These are phyloP conservation scores for Salvia rosmarinus DNA, from an alignment of 257 asterid species.

Conservation along the genomic window DNA sequence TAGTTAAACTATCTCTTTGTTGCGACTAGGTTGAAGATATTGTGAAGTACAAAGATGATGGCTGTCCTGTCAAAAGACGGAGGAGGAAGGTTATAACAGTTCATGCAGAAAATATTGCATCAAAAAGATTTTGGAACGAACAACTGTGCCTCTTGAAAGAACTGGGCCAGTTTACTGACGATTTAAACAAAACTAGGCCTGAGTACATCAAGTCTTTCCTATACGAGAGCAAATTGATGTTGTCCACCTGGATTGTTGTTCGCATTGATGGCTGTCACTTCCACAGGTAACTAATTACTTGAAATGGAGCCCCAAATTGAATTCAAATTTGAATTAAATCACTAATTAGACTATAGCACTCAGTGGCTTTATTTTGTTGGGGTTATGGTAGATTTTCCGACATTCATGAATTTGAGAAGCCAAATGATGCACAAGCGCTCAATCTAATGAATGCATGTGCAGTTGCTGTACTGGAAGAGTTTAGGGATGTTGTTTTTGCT, in stretches of 20 bases:
- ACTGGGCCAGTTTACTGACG: constrained; percentile 60
- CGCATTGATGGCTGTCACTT: constrained; percentile 95
- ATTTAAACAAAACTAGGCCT: constrained; percentile 53
- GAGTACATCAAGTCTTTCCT: constrained; percentile 70
- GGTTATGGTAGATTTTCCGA: constrained; percentile 67
- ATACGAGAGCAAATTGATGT: constrained; percentile 60
- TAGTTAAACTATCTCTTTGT: constrained; percentile 9
- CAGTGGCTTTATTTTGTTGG: constrained; percentile 3
- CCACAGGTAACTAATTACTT: constrained; percentile 59
- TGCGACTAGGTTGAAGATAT: constrained; percentile 60
- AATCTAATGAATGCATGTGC: constrained; percentile 91
- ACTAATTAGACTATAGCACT: neutral
- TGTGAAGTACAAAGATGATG: constrained; percentile 69
- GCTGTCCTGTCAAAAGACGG: constrained; percentile 67
- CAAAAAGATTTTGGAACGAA: constrained; percentile 74
- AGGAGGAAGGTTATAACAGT: constrained; percentile 53
- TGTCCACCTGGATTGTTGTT: constrained; percentile 74
- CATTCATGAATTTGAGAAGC: constrained; percentile 80
- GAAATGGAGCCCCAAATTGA: neutral
- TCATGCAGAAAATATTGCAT: constrained; percentile 67
- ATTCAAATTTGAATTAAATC: constrained; percentile 19
- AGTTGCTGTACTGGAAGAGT: constrained; percentile 65
- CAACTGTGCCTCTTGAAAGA: constrained; percentile 53
- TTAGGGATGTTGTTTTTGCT: constrained; percentile 72
- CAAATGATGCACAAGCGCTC: constrained; percentile 82